phyloP scores from a whole-genome alignment of 2,329 filamentous ascomycete species.

The Penicillium olsonii region DNA sequence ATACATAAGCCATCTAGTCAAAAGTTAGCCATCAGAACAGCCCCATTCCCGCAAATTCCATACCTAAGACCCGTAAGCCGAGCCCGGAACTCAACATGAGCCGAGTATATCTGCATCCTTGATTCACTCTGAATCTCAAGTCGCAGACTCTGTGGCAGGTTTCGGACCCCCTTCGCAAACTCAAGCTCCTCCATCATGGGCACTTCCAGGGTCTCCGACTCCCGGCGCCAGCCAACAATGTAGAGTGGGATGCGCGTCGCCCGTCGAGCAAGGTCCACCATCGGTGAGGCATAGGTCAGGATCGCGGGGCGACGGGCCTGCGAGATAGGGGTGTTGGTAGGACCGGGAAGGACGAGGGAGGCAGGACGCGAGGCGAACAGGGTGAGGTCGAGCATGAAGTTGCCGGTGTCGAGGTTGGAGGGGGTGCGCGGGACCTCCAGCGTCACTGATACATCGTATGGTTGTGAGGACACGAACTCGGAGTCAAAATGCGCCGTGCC shows the following conservation, averaged over 20 bases:
- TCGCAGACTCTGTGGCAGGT: slow-evolving; percentile 56
- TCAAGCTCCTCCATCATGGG: slow-evolving; percentile 71
- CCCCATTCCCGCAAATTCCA: slow-evolving; percentile 11
- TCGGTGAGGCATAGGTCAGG: slow-evolving; percentile 73
- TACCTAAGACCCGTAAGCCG: slow-evolving; percentile 70
- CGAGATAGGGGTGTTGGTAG: slow-evolving; percentile 54
- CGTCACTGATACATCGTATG: slow-evolving; percentile 79
- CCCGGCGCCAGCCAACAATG: slow-evolving; percentile 64
- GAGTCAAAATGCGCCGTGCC: slow-evolving; percentile 53
- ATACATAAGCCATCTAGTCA: slow-evolving; percentile 76
- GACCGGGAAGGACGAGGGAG: slow-evolving; percentile 28
- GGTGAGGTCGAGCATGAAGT: slow-evolving; percentile 89
- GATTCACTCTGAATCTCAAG: slow-evolving; percentile 71
- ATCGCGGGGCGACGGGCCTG: slow-evolving; percentile 73
- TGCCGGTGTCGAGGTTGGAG: slow-evolving; percentile 73
- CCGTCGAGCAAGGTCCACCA: slow-evolving; percentile 64
- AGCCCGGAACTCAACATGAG: slow-evolving; percentile 69
- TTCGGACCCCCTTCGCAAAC: slow-evolving; percentile 60
- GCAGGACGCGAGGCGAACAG: slow-evolving; percentile 58
- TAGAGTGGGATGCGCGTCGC: slow-evolving; percentile 69
- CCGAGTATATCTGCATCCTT: slow-evolving; percentile 74
- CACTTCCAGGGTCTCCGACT: slow-evolving; percentile 65
- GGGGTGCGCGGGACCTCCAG: slow-evolving; percentile 77
- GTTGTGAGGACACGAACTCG: slow-evolving; percentile 68
- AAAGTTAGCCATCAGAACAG: slow-evolving; percentile 18